Conservation (phyloP, 331 rosid genomes). For the Malus hybrid region DNA sequence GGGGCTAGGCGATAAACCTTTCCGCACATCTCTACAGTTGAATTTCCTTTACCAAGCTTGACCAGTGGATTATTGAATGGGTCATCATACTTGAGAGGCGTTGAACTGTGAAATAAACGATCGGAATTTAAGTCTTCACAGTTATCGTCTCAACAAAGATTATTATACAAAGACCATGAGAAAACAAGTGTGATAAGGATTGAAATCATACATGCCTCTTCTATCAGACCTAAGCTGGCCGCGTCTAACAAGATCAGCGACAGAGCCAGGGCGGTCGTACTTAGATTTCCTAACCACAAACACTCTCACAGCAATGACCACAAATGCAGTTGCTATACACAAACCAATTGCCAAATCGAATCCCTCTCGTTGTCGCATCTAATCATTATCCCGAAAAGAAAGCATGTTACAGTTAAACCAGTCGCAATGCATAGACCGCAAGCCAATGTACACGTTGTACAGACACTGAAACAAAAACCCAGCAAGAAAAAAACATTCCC, state of each 20-base stretch:
- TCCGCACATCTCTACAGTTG: constrained; percentile 86
- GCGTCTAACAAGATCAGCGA: constrained; percentile 88
- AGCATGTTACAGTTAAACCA: not conserved
- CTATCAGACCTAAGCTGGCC: constrained; percentile 93
- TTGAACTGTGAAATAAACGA: constrained; percentile 22
- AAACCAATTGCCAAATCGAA: constrained; percentile 51
- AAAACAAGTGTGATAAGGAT: constrained; percentile 3
- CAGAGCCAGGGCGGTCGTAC: constrained; percentile 62
- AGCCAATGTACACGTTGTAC: not conserved
- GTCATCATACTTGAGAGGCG: constrained; percentile 61
- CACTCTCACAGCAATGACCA: constrained; percentile 33
- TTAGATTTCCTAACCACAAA: constrained; percentile 35
- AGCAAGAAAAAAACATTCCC: not conserved
- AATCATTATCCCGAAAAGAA: not conserved
- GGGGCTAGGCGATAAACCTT: constrained; percentile 92
- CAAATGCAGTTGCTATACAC: constrained; percentile 43
- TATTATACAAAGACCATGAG: not conserved
- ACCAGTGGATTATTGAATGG: constrained; percentile 91
- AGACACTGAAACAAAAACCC: not conserved
- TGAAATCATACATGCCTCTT: constrained; percentile 95
- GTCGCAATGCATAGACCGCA: not conserved
- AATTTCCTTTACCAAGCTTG: constrained; percentile 65
- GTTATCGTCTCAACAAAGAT: not conserved
- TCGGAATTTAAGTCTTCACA: not conserved
- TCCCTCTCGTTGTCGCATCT: constrained; percentile 40